Percentiles rank a stretch among this genome's conserved stretches.
phyloP scores from a whole-genome alignment of 2,329 filamentous ascomycete species.

The Diaporthe sp. region DNA sequence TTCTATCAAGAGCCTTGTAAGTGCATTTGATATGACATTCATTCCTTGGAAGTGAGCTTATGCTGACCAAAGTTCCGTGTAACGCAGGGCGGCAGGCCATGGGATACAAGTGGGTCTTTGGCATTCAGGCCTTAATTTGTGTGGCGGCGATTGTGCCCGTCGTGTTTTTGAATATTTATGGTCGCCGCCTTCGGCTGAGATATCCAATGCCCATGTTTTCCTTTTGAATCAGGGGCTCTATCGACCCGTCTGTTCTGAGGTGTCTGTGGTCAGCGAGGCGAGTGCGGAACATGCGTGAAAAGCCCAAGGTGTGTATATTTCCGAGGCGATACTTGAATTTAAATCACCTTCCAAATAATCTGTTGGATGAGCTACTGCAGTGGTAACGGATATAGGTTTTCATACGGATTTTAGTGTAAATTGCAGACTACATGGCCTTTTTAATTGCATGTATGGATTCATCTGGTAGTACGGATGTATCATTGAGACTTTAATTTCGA shows the following conservation, averaged over 20 bases:
- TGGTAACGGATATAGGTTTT: too few species aligned
- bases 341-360: too few species aligned
- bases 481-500: too few species aligned
- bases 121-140: not conserved
- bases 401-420: too few species aligned
- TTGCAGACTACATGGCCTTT: too few species aligned
- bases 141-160: not conserved
- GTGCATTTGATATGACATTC: not conserved
- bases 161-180: constrained; percentile 6
- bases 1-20: not conserved
- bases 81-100: not conserved
- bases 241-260: not conserved
- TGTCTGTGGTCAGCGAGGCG: not conserved
- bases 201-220: not conserved
- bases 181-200: not conserved
- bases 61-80: not conserved
- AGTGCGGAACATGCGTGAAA: not conserved
- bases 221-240: not conserved
- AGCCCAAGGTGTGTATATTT: not conserved
- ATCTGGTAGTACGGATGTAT: too few species aligned
- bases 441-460: too few species aligned
- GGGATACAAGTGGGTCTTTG: not conserved
- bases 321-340: too few species aligned
- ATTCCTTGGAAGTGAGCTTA: not conserved
- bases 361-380: too few species aligned